Evolutionary conservation across 2,329 filamentous ascomycete genomes (phyloP).

Genomic region (Magnaporthiopsis rhizophila): DNA sequence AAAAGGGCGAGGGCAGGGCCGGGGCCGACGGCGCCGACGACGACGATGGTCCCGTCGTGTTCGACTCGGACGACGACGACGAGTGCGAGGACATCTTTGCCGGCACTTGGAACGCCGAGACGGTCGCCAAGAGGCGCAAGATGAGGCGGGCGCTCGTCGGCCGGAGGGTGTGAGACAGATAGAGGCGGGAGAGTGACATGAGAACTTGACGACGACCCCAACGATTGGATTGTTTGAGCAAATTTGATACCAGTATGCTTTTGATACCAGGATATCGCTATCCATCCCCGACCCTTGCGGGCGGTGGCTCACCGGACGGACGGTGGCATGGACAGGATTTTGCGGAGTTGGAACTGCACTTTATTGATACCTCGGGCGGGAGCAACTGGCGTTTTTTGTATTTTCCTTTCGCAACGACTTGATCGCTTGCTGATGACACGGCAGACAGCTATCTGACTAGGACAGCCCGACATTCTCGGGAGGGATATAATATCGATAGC

Average conservation of each 20-base stretch:
- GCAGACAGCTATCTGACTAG: neutral
- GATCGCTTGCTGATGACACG: neutral
- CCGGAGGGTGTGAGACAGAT: neutral
- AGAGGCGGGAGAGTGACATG: too few relatives aligned
- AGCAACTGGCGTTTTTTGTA: neutral
- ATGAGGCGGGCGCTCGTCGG: constrained; percentile 1
- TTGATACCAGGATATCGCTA: too few relatives aligned
- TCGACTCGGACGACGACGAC: constrained; percentile 58
- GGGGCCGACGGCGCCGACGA: constrained; percentile 5
- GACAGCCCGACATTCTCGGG: neutral
- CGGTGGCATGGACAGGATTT: neutral
- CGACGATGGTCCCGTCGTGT: constrained; percentile 30
- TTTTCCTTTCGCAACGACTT: neutral
- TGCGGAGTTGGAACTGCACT: neutral
- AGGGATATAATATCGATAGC: neutral
- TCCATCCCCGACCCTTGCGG: too few relatives aligned
- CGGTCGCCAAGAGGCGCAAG: constrained; percentile 33
- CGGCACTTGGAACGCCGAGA: constrained; percentile 51
- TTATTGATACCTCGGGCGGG: neutral
- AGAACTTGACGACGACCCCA: neutral
- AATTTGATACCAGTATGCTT: neutral
- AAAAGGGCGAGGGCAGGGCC: constrained; percentile 6
- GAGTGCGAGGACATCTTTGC: constrained; percentile 60
- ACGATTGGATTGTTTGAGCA: neutral
- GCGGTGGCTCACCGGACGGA: neutral